Percentiles rank a stretch among this genome's conserved stretches.
Evolutionary conservation across 1,139 yeast genomes (phyloP).

Genomic region (Sugiyamaella castrensis): DNA sequence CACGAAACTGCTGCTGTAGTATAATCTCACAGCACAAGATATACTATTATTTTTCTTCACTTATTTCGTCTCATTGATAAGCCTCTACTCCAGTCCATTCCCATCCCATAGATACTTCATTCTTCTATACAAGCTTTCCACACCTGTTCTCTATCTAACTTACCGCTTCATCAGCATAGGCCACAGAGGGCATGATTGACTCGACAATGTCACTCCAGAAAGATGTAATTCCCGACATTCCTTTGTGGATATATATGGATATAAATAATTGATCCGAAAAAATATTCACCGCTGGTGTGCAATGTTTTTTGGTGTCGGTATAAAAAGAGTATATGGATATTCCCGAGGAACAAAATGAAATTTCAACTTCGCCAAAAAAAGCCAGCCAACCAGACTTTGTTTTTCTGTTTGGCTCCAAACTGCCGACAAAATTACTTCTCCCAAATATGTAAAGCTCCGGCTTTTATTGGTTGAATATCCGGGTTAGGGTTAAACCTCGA

Average conservation of each 20-base stretch:
- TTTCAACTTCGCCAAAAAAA: constrained; percentile 10
- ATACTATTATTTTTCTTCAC: too few relatives aligned
- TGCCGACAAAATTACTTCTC: constrained; percentile 6
- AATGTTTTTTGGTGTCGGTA: too few relatives aligned
- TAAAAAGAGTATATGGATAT: too few relatives aligned
- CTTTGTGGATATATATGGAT: constrained; percentile 17
- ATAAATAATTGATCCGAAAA: not conserved
- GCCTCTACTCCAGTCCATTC: not conserved
- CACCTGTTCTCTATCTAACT: constrained; percentile 18
- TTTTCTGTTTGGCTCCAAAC: not conserved
- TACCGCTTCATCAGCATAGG: constrained; percentile 74
- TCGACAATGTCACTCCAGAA: constrained; percentile 67
- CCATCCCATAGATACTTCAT: not conserved
- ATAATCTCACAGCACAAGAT: too few relatives aligned
- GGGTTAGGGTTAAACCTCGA: too few relatives aligned
- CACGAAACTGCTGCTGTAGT: too few relatives aligned
- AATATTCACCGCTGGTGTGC: too few relatives aligned
- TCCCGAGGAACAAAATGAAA: constrained; percentile 2
- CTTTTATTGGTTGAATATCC: constrained; percentile 4
- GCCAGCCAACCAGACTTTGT: not conserved
- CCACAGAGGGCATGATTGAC: constrained; percentile 72
- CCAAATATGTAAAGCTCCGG: constrained; percentile 7
- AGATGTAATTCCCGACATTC: constrained; percentile 57
- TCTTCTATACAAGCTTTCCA: not conserved
- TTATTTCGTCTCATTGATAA: not conserved